These are phyloP conservation scores for Cercophora newfieldiana DNA, from an alignment of 495 filamentous ascomycete species.

Conservation along the genomic window DNA sequence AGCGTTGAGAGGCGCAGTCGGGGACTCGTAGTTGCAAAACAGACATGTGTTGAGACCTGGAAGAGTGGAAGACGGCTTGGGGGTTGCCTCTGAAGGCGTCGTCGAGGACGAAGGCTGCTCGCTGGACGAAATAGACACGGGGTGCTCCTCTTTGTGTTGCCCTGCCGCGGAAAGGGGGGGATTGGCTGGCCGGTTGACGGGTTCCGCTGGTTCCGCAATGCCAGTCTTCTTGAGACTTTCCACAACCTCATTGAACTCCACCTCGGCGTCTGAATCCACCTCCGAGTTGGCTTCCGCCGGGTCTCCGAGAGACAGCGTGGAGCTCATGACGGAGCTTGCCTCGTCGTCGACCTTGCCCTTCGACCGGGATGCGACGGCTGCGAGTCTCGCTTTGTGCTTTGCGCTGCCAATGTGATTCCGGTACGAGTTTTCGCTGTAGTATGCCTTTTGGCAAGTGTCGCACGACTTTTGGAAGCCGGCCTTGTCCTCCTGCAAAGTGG, in stretches of 20 bases:
- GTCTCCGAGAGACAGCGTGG: conserved; percentile 86
- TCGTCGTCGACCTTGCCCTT: conserved; percentile 58
- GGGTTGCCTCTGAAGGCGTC: conserved; percentile 32
- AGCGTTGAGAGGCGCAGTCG: conserved; percentile 69
- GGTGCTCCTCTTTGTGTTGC: conserved; percentile 42
- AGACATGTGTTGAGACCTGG: conserved; percentile 67
- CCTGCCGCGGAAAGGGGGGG: conserved; percentile 55
- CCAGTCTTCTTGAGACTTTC: conserved; percentile 72
- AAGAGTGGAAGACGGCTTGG: conserved; percentile 24
- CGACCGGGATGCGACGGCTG: conserved; percentile 32
- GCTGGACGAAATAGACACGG: conserved; percentile 35
- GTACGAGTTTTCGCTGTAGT: conserved; percentile 94
- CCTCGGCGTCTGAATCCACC: conserved; percentile 65
- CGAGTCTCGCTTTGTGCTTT: conserved; percentile 77
- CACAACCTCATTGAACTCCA: conserved; percentile 75
- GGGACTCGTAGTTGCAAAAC: conserved; percentile 84
- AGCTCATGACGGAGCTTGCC: conserved; percentile 83
- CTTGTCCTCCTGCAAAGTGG: conserved; percentile 80
- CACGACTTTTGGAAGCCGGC: conserved; percentile 87
- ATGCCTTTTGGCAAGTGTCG: conserved; percentile 82
- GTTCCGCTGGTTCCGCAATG: conserved; percentile 60
- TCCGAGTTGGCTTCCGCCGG: conserved; percentile 55
- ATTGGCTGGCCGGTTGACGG: conserved; percentile 55
- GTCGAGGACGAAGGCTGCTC: conserved; percentile 38
- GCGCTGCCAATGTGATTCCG: conserved; percentile 88